Percentiles rank a stretch among this genome's conserved stretches.
phyloP scores from a whole-genome alignment of 306 rosid genomes.

The Sesbania bispinosa region DNA sequence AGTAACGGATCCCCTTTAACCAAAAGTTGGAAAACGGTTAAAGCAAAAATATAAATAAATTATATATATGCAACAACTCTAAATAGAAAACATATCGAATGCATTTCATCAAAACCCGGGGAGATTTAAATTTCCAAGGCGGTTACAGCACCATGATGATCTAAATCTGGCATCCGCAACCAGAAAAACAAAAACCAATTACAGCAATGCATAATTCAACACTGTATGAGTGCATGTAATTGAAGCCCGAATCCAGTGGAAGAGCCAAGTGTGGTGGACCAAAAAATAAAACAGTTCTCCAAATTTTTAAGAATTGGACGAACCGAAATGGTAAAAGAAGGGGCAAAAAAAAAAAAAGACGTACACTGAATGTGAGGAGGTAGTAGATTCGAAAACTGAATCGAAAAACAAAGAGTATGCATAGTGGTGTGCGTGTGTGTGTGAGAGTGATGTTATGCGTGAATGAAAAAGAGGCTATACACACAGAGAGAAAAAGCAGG shows the following conservation, averaged over 20 bases:
- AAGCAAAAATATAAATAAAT: not conserved
- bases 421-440: not conserved
- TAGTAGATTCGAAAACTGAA: conserved; percentile 25
- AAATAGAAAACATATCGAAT: conserved; percentile 2
- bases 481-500: conserved; percentile 23
- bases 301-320: not conserved
- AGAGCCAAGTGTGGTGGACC: not conserved
- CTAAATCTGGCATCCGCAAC: conserved; percentile 34
- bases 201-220: conserved; percentile 31
- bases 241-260: conserved; percentile 13
- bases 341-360: not conserved
- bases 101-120: conserved; percentile 10
- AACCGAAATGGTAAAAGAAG: not conserved
- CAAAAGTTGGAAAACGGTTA: not conserved
- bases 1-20: conserved; percentile 20
- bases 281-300: not conserved
- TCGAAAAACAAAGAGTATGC: conserved; percentile 6
- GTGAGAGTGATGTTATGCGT: conserved; percentile 21
- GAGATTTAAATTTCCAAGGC: not conserved
- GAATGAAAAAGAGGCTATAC: conserved; percentile 20
- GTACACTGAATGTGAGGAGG: conserved; percentile 39
- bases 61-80: not conserved
- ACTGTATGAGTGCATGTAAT: conserved; percentile 44
- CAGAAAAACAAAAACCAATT: conserved; percentile 17
- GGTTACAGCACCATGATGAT: conserved; percentile 26